These are phyloP conservation scores for Phytophthora nicotianae DNA, from an alignment of 352 stramenopile species.

Conservation along the genomic window DNA sequence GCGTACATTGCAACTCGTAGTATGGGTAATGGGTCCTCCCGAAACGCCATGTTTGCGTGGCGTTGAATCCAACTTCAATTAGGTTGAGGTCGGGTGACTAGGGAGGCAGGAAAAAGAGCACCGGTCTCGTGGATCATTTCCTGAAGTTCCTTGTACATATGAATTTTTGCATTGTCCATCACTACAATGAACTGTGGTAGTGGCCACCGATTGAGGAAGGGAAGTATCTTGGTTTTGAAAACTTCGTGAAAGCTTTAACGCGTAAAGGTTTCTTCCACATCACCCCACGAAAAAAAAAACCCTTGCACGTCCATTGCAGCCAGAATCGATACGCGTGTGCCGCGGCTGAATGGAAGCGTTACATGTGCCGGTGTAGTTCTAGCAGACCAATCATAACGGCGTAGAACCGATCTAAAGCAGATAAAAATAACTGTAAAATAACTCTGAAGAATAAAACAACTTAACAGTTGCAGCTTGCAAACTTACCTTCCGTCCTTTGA, in stretches of 20 bases:
- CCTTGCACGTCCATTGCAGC: no score
- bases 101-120: slow-evolving; percentile 4
- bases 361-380: no score
- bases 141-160: slow-evolving; percentile 8
- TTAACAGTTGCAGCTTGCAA: no score
- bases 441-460: no score
- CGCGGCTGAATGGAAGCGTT: no score
- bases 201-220: slow-evolving; percentile 11
- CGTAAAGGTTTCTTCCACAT: slow-evolving; percentile 9
- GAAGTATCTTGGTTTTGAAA: not conserved
- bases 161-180: slow-evolving; percentile 14
- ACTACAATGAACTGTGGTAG: slow-evolving; percentile 5
- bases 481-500: no score
- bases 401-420: no score
- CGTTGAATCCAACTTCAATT: slow-evolving; percentile 5
- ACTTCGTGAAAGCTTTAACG: slow-evolving; percentile 1
- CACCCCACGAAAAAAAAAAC: no score
- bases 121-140: slow-evolving; percentile 8
- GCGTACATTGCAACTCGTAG: not conserved
- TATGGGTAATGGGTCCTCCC: not conserved
- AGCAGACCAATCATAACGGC: no score
- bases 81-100: slow-evolving; percentile 11
- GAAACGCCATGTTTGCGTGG: slow-evolving; percentile 1
- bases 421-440: no score
- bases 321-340: no score